Conservation (phyloP, 2,329 filamentous ascomycete genomes). For the Paraconiothyrium brasiliense region DNA sequence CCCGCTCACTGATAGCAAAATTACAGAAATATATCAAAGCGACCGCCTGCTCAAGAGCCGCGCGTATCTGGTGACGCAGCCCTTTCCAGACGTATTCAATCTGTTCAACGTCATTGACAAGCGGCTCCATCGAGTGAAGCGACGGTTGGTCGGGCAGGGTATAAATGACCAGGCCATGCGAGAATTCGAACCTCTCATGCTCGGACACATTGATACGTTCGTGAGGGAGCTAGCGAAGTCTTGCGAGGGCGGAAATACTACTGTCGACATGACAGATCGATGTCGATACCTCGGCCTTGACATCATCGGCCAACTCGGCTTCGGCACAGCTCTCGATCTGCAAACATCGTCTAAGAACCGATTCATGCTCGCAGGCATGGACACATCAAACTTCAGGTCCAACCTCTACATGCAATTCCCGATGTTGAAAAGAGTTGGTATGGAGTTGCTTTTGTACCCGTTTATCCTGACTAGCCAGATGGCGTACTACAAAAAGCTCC, state of each 20-base stretch:
- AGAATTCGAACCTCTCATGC: slow-evolving; percentile 45
- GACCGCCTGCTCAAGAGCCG: slow-evolving; percentile 23
- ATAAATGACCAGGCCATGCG: slow-evolving; percentile 51
- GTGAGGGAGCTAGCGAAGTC: slow-evolving; percentile 7
- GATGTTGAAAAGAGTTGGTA: slow-evolving; percentile 15
- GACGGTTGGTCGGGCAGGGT: slow-evolving; percentile 50
- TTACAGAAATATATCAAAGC: slow-evolving; percentile 24
- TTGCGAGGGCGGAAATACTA: not conserved
- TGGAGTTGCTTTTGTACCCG: slow-evolving; percentile 19
- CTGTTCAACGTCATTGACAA: slow-evolving; percentile 44
- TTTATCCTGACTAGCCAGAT: slow-evolving; percentile 18
- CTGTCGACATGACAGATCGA: slow-evolving; percentile 21
- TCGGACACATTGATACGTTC: not conserved
- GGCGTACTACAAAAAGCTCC: slow-evolving; percentile 16
- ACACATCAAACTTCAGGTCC: slow-evolving; percentile 27
- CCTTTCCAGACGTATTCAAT: slow-evolving; percentile 14
- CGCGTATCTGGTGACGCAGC: slow-evolving; percentile 21
- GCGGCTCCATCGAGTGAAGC: slow-evolving; percentile 48
- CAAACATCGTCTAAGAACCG: slow-evolving; percentile 38
- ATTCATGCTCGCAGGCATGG: slow-evolving; percentile 32
- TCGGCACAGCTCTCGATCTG: slow-evolving; percentile 46
- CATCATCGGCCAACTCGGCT: slow-evolving; percentile 53
- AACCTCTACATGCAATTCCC: slow-evolving; percentile 26
- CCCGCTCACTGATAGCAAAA: not conserved
- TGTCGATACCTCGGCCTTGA: slow-evolving; percentile 42